A percentile compares a stretch with the other conserved stretches of the same genome.
Evolutionary conservation across 257 asterid genomes (phyloP).

Genomic region (Scutellaria baicalensis): DNA sequence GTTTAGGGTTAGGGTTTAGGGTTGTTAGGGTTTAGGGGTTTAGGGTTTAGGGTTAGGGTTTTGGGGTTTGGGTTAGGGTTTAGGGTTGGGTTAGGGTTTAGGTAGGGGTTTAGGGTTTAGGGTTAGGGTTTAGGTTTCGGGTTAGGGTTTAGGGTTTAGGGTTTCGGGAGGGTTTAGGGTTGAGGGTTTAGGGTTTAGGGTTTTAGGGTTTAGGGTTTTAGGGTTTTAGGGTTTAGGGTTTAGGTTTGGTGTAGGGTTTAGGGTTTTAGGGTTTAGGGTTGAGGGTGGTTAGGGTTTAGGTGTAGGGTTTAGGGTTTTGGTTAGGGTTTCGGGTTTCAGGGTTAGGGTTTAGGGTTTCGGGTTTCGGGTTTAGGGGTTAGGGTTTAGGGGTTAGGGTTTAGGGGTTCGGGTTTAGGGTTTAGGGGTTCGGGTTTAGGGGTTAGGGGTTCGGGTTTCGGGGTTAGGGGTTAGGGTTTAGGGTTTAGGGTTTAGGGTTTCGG

Average conservation of each 20-base stretch:
- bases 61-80: constrained; percentile 5
- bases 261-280: constrained; percentile 16
- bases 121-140: constrained; percentile 14
- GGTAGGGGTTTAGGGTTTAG: background rate
- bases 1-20: background rate
- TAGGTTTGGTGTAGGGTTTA: constrained; percentile 19
- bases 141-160: constrained; percentile 17
- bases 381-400: constrained; percentile 28
- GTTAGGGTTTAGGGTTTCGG: constrained; percentile 18
- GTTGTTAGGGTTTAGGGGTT: constrained; percentile 19
- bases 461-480: constrained; percentile 28
- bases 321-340: constrained; percentile 28
- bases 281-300: constrained; percentile 15
- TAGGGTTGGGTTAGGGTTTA: constrained; percentile 14
- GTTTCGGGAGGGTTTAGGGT: constrained; percentile 14
- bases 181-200: constrained; percentile 17
- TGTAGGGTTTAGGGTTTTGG: constrained; percentile 19
- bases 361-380: constrained; percentile 21
- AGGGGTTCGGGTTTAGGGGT: constrained; percentile 28
- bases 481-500: constrained; percentile 23
- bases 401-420: constrained; percentile 26
- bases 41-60: constrained; percentile 23
- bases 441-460: constrained; percentile 27
- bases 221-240: constrained; percentile 14
- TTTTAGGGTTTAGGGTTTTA: constrained; percentile 12